Conservation (phyloP, 441 rosid species). For the Biscutella laevigata region DNA sequence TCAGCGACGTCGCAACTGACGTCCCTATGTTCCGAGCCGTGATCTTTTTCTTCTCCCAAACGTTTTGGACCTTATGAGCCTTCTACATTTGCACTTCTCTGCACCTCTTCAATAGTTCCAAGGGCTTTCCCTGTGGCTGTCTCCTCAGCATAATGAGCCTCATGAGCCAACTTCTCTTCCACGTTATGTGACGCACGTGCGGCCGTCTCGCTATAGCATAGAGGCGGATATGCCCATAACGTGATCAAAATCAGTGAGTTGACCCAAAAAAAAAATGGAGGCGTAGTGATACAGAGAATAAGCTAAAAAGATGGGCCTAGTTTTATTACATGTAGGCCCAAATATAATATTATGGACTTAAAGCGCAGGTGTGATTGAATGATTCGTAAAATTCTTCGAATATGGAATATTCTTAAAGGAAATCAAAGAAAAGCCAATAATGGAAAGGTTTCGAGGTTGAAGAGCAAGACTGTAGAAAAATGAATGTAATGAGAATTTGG, state of each 20-base stretch:
- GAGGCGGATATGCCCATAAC: too few relatives aligned
- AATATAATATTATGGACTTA: slow-evolving; percentile 3
- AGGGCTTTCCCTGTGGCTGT: too few relatives aligned
- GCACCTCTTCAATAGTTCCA: background rate
- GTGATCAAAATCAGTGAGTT: too few relatives aligned
- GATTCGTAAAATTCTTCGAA: background rate
- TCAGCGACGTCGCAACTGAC: slow-evolving; percentile 1
- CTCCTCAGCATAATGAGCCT: too few relatives aligned
- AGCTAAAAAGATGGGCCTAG: too few relatives aligned
- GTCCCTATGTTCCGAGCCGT: background rate
- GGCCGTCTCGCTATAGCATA: too few relatives aligned
- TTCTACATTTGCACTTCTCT: background rate
- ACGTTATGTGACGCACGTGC: slow-evolving; percentile 1
- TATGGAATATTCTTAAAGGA: slow-evolving; percentile 6
- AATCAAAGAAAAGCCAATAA: background rate
- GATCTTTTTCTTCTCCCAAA: background rate
- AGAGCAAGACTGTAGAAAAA: background rate
- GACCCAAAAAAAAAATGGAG: too few relatives aligned
- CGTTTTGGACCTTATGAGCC: background rate
- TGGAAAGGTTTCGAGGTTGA: slow-evolving; percentile 19
- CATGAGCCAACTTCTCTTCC: too few relatives aligned
- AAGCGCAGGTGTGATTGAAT: background rate
- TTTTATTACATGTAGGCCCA: slow-evolving; percentile 1
- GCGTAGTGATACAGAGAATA: too few relatives aligned
- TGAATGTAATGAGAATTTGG: slow-evolving; percentile 1